These are phyloP conservation scores for Phytopythium delawarense DNA, from an alignment of 352 stramenopile genomes.

Conservation along the genomic window DNA sequence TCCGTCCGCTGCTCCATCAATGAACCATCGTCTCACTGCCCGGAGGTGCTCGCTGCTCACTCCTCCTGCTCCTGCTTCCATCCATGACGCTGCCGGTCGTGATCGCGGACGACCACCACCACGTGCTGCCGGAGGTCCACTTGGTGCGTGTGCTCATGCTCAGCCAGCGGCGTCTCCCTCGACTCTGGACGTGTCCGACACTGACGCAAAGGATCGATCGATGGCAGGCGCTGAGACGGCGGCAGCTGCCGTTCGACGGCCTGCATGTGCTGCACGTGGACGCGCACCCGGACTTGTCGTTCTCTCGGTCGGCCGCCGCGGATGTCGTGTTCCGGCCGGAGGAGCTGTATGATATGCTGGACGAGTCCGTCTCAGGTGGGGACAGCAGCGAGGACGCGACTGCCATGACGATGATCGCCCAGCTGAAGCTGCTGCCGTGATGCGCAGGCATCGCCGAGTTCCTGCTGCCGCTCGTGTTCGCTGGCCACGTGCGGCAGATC, in stretches of 20 bases:
- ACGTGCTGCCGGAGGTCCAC: constrained; percentile 72
- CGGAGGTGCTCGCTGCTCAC: too few relatives aligned
- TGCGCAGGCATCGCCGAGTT: constrained; percentile 80
- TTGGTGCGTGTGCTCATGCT: constrained; percentile 17
- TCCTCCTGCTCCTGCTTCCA: too few relatives aligned
- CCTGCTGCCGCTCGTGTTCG: constrained; percentile 71
- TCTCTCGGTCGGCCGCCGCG: constrained; percentile 37
- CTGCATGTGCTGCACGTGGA: constrained; percentile 82
- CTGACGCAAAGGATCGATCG: too few relatives aligned
- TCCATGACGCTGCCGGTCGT: constrained; percentile 23
- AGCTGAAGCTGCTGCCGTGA: background rate
- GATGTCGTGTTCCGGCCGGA: constrained; percentile 58
- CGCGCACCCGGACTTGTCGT: constrained; percentile 84
- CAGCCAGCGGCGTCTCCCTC: background rate
- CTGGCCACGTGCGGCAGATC: constrained; percentile 69
- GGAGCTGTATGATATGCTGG: constrained; percentile 68
- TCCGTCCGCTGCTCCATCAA: too few relatives aligned
- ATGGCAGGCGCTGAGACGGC: constrained; percentile 63
- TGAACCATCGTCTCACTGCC: background rate
- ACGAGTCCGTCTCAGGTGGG: constrained; percentile 43
- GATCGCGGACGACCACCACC: constrained; percentile 77
- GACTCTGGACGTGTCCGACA: background rate
- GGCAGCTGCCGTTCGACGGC: constrained; percentile 52
- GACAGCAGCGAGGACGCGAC: background rate
- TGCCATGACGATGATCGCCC: background rate